Base-by-base conservation (phyloP, 352 stramenopile genomes). In the Pythium monospermum region DNA sequence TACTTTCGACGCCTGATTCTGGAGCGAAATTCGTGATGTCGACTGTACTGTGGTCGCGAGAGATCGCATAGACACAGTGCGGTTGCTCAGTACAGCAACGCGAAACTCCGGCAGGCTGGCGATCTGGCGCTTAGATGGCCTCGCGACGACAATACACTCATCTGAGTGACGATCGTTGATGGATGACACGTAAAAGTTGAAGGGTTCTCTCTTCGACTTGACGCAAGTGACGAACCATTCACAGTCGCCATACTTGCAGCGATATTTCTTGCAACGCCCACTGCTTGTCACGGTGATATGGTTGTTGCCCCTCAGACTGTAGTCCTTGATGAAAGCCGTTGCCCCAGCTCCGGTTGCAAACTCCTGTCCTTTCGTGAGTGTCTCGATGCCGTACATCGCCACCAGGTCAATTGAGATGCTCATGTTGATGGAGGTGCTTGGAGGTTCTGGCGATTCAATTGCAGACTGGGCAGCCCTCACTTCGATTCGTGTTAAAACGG, bases 21-120 rank as follows among this genome's bases (percentile, higher is more conserved):
- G 47, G 15, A 54, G 47, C 15, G 47, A 36, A 18, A 54, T 54
- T 6, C n/a, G 7, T 11, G 47, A 54, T 0, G 47, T 46, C 4
- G n/a, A 15, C 18, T 44, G 35, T 15, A 54, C 47, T 4, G 47
- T 23, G 3, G 47, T 15, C 0, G 18, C 19, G 5, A 54, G 27
- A 8, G 47, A 2, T 13, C 28, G 41, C 6, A 13, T 6, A 4
- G 37, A 41, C 1, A 56, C 38, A 0, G 7, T 3, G 26, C 10
- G 22, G 39, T 48, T 31, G 38, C 49, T 56, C 6, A 39, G 33
- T 10, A 56, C 27, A 8, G 49, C 39, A 35, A 43, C 39, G 1
- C 27, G 12, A 33, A 56, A 56, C 28, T 56, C 49, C 4, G 46
- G 21, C 10, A 53, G 31, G 26, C 21, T 31, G 10, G 37, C 36